These are phyloP conservation scores for Lepiota venenata DNA, from an alignment of 768 basidiomycete genomes.

Conservation along the genomic window DNA sequence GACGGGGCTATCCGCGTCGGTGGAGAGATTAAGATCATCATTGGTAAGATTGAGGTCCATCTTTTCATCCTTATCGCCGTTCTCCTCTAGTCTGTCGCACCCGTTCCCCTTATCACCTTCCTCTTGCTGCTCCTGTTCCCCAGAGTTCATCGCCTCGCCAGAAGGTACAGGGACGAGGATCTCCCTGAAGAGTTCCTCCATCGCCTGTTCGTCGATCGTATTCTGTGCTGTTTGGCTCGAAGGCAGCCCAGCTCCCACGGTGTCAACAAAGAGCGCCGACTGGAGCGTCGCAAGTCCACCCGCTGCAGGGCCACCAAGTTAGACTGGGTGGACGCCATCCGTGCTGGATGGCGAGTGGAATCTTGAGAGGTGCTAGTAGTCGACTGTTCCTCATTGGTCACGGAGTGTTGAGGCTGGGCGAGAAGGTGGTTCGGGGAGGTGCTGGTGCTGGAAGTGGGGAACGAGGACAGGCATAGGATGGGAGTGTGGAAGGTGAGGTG, in stretches of 20 bases:
- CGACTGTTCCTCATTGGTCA: slow-evolving; percentile 22
- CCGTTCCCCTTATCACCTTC: slow-evolving; percentile 11
- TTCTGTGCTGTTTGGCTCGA: slow-evolving; percentile 39
- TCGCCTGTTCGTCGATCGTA: slow-evolving; percentile 58
- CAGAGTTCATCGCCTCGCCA: slow-evolving; percentile 26
- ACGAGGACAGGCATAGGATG: slow-evolving; percentile 28
- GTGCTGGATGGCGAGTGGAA: slow-evolving; percentile 97
- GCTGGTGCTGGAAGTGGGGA: slow-evolving; percentile 21
- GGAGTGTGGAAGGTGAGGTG: slow-evolving; percentile 34
- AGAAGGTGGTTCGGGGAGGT: slow-evolving; percentile 20
- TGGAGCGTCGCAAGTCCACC: slow-evolving; percentile 53
- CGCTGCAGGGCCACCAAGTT: slow-evolving; percentile 88
- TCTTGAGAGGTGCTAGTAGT: slow-evolving; percentile 33
- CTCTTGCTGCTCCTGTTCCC: slow-evolving; percentile 17
- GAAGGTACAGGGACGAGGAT: slow-evolving; percentile 53
- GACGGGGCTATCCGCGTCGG: slow-evolving; percentile 14
- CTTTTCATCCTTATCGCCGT: slow-evolving; percentile 14
- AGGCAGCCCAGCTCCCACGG: slow-evolving; percentile 20
- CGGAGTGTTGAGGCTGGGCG: slow-evolving; percentile 19
- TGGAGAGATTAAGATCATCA: not conserved
- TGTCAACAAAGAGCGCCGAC: slow-evolving; percentile 19
- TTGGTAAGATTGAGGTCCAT: not conserved
- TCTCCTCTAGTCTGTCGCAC: slow-evolving; percentile 16
- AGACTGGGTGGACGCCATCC: slow-evolving; percentile 83
- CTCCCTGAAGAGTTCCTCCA: slow-evolving; percentile 69